Evolutionary conservation across 1,139 yeast genomes (phyloP).

Genomic region (Hyphopichia khmerensis): DNA sequence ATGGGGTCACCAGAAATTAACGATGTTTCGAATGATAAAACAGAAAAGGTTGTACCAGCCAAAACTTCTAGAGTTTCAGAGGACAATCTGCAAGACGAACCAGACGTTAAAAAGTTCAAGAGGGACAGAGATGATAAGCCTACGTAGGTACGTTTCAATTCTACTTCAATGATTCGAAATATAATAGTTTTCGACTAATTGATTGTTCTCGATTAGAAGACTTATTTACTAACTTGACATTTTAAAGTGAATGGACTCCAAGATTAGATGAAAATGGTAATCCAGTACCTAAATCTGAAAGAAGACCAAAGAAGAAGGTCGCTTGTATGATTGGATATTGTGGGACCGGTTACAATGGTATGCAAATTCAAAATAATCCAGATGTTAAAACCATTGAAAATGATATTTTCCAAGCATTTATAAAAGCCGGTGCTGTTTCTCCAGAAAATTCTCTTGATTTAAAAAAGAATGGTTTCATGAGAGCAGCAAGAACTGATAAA

Average conservation of each 20-base stretch:
- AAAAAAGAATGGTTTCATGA: slow-evolving; percentile 85
- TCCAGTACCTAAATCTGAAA: slow-evolving; percentile 56
- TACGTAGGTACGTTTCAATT: slow-evolving; percentile 50
- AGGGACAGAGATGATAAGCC: slow-evolving; percentile 33
- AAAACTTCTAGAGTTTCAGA: neutral
- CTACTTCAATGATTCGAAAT: neutral
- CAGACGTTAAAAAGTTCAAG: slow-evolving; percentile 32
- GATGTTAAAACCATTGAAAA: slow-evolving; percentile 92
- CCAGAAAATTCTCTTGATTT: slow-evolving; percentile 86
- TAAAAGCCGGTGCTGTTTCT: slow-evolving; percentile 86
- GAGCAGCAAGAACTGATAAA: slow-evolving; percentile 98
- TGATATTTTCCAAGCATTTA: slow-evolving; percentile 81
- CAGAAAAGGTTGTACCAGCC: slow-evolving; percentile 18
- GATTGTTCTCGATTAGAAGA: neutral
- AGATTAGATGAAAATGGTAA: slow-evolving; percentile 61
- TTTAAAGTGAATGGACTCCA: slow-evolving; percentile 36
- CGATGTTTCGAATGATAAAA: neutral
- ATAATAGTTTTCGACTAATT: neutral
- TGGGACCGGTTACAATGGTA: slow-evolving; percentile 97
- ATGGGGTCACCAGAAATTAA: neutral
- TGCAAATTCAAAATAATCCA: slow-evolving; percentile 83
- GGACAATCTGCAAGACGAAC: slow-evolving; percentile 38
- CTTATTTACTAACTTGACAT: neutral
- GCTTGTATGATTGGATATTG: slow-evolving; percentile 95
- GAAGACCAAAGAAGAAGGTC: slow-evolving; percentile 81